Percentiles rank a stretch among this genome's conserved stretches.
Evolutionary conservation across 495 filamentous ascomycete species (phyloP).

Genomic region (Jackrogersella multiformis): DNA sequence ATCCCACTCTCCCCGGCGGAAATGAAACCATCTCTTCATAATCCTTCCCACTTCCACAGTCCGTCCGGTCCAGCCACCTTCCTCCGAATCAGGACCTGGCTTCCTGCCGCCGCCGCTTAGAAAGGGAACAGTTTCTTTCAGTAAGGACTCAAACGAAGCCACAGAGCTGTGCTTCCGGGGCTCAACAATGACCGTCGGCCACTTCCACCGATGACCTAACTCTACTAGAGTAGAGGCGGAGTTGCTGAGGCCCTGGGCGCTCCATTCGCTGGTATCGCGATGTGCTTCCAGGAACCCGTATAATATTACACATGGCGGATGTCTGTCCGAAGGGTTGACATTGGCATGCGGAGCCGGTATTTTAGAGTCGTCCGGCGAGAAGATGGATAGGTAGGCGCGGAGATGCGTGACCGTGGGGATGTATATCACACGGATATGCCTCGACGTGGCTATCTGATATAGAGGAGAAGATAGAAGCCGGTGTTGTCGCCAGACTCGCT

Average conservation of each 20-base stretch:
- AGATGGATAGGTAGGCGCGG: slow-evolving; percentile 75
- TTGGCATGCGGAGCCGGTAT: slow-evolving; percentile 39
- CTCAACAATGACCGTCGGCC: slow-evolving; percentile 50
- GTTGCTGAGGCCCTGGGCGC: slow-evolving; percentile 80
- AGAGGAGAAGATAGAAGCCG: slow-evolving; percentile 70
- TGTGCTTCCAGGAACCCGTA: slow-evolving; percentile 75
- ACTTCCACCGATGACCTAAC: slow-evolving; percentile 57
- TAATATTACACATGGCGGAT: slow-evolving; percentile 62
- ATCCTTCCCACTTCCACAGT: slow-evolving; percentile 72
- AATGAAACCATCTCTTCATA: slow-evolving; percentile 77
- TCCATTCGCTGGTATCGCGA: slow-evolving; percentile 78
- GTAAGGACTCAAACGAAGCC: slow-evolving; percentile 47
- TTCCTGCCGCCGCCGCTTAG: slow-evolving; percentile 67
- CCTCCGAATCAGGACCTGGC: slow-evolving; percentile 56
- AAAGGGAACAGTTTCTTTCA: slow-evolving; percentile 68
- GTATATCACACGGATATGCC: slow-evolving; percentile 73
- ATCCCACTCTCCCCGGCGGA: slow-evolving; percentile 54
- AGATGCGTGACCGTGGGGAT: slow-evolving; percentile 78
- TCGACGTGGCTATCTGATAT: slow-evolving; percentile 71
- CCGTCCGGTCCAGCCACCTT: slow-evolving; percentile 70
- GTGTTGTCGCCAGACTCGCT: slow-evolving; percentile 14
- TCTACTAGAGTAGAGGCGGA: slow-evolving; percentile 75
- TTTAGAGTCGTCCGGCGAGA: slow-evolving; percentile 43
- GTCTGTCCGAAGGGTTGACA: neutral
- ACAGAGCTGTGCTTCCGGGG: slow-evolving; percentile 24